Evolutionary conservation across 805 yeast species (phyloP).

Genomic region (Ogataea ramenticola): DNA sequence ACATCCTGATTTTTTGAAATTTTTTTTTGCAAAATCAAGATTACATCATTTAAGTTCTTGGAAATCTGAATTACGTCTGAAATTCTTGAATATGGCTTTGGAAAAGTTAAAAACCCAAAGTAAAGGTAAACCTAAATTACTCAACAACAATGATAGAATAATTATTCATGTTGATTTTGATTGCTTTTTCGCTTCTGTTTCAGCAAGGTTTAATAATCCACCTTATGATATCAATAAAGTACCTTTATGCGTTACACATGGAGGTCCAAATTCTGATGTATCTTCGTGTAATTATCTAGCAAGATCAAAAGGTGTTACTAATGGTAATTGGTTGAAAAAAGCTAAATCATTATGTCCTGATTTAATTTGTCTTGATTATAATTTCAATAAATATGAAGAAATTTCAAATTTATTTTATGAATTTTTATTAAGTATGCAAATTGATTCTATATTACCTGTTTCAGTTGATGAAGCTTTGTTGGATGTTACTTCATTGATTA

Average conservation of each 20-base stretch:
- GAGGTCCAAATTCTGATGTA: constrained; percentile 61
- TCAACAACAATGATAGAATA: constrained; percentile 12
- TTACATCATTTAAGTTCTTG: constrained; percentile 84
- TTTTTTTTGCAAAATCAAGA: constrained; percentile 74
- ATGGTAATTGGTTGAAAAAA: constrained; percentile 83
- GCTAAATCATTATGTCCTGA: constrained; percentile 61
- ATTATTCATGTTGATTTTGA: constrained; percentile 88
- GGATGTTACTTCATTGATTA: constrained; percentile 39
- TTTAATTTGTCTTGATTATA: constrained; percentile 57
- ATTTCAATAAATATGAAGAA: constrained; percentile 64
- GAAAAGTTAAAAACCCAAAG: constrained; percentile 6
- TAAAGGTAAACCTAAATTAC: constrained; percentile 1
- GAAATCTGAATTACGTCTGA: constrained; percentile 66
- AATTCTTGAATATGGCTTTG: constrained; percentile 46
- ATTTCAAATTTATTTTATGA: constrained; percentile 62
- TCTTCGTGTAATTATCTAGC: constrained; percentile 93
- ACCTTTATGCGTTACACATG: constrained; percentile 62
- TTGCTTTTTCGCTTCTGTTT: constrained; percentile 87
- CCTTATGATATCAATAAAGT: constrained; percentile 39
- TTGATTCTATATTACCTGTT: constrained; percentile 63
- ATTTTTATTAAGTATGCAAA: constrained; percentile 37
- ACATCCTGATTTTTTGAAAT: constrained; percentile 66
- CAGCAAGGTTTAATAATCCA: constrained; percentile 47
- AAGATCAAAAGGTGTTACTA: constrained; percentile 64
- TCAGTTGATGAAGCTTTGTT: constrained; percentile 90